These are phyloP conservation scores for Pseudogymnoascus sp. DNA, from an alignment of 2,329 filamentous ascomycete genomes.

Conservation along the genomic window DNA sequence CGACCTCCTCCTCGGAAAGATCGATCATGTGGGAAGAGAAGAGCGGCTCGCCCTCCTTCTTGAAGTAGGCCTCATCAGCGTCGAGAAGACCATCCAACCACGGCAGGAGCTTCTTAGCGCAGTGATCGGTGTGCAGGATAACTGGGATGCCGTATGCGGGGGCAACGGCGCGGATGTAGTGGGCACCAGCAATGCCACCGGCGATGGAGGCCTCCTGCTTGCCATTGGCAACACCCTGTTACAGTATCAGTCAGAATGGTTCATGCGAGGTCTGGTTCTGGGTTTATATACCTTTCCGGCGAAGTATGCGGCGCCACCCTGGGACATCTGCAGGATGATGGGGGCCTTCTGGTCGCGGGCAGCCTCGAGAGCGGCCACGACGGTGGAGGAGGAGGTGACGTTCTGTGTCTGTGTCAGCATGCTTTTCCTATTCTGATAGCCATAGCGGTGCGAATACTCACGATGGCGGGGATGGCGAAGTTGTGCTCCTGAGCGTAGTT, in stretches of 20 bases:
- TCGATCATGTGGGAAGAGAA: conserved; percentile 99
- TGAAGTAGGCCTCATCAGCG: conserved; percentile 91
- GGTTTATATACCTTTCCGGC: conserved; percentile 61
- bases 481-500: conserved; percentile 80
- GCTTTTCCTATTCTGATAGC: too few relatives aligned
- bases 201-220: conserved; percentile 84
- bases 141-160: conserved; percentile 84
- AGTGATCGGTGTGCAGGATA: conserved; percentile 95
- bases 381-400: conserved; percentile 86
- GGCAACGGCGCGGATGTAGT: conserved; percentile 86
- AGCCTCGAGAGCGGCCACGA: conserved; percentile 83
- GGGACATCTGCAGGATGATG: conserved; percentile 86
- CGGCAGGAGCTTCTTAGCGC: conserved; percentile 97
- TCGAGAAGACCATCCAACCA: conserved; percentile 96
- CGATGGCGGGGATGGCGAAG: conserved; percentile 80
- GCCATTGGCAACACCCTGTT: conserved; percentile 64
- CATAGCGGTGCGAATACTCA: conserved; percentile 30
- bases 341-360: conserved; percentile 86
- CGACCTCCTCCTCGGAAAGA: conserved; percentile 81
- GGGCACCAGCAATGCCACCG: conserved; percentile 79
- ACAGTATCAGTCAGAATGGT: conserved; percentile 7
- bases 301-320: conserved; percentile 91
- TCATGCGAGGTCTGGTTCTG: conserved; percentile 15
- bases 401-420: conserved; percentile 43
- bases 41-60: conserved; percentile 82